These are phyloP conservation scores for Penicillium italicum DNA, from an alignment of 2,329 filamentous ascomycete species.

Conservation along the genomic window DNA sequence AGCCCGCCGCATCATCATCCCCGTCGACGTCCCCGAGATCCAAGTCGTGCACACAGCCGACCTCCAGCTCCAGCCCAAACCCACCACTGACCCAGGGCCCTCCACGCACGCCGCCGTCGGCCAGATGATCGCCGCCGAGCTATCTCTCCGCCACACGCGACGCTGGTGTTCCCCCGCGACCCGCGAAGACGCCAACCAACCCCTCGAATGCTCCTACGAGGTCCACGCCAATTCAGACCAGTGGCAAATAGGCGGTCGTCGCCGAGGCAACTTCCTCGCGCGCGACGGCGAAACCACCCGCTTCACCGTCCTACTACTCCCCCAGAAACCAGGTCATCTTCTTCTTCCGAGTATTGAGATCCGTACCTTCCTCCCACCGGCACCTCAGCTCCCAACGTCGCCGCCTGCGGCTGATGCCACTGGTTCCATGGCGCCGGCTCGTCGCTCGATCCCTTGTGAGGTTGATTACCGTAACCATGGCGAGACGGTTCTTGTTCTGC, in stretches of 20 bases:
- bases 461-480: slow-evolving; percentile 75
- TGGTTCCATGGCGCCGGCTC: slow-evolving; percentile 17
- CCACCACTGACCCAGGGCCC: slow-evolving; percentile 11
- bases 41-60: slow-evolving; percentile 74
- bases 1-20: slow-evolving; percentile 70
- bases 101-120: slow-evolving; percentile 44
- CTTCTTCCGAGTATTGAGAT: slow-evolving; percentile 77
- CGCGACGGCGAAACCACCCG: slow-evolving; percentile 45
- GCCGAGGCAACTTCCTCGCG: slow-evolving; percentile 68
- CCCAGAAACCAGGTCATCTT: slow-evolving; percentile 73
- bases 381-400: slow-evolving; percentile 22
- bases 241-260: slow-evolving; percentile 81
- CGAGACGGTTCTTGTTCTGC: slow-evolving; percentile 70
- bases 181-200: slow-evolving; percentile 38
- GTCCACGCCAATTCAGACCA: slow-evolving; percentile 68
- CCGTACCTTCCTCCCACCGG: slow-evolving; percentile 53
- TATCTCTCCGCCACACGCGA: slow-evolving; percentile 53
- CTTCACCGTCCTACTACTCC: slow-evolving; percentile 73
- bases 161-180: slow-evolving; percentile 47
- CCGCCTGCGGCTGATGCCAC: slow-evolving; percentile 17
- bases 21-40: slow-evolving; percentile 82
- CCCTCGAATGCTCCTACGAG: slow-evolving; percentile 78
- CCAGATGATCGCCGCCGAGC: slow-evolving; percentile 46
- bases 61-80: slow-evolving; percentile 32
- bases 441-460: slow-evolving; percentile 59